These are phyloP conservation scores for Eurotiales sp. DNA, from an alignment of 2,329 filamentous ascomycete genomes.

Conservation along the genomic window DNA sequence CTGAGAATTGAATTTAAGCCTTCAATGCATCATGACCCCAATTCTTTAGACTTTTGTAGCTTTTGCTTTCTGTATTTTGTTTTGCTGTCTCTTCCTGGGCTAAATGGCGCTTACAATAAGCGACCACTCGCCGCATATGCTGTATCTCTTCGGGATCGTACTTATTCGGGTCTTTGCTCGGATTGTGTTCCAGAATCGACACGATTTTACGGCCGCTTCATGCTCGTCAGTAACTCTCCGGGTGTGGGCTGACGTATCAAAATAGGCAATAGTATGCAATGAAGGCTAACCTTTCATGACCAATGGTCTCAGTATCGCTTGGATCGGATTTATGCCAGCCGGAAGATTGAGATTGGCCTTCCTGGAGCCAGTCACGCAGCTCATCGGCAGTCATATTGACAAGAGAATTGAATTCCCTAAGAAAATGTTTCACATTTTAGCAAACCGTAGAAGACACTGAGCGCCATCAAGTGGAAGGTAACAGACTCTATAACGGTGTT, in stretches of 20 bases:
- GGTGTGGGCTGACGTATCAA: too few species aligned
- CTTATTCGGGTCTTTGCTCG: slow-evolving; percentile 3
- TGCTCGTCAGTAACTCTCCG: not conserved
- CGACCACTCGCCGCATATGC: slow-evolving; percentile 13
- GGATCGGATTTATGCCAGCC: slow-evolving; percentile 11
- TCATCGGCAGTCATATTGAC: slow-evolving; percentile 12
- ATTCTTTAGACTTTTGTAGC: slow-evolving; percentile 60
- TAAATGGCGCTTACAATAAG: slow-evolving; percentile 48
- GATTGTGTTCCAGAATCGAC: slow-evolving; percentile 11
- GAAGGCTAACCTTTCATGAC: slow-evolving; percentile 10
- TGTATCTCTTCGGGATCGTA: slow-evolving; percentile 10
- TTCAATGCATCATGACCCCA: slow-evolving; percentile 57
- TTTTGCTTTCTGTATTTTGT: slow-evolving; percentile 52
- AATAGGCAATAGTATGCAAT: too few species aligned
- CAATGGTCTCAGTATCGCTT: slow-evolving; percentile 10
- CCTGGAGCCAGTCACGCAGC: slow-evolving; percentile 11
- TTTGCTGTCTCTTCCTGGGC: slow-evolving; percentile 61
- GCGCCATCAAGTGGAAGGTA: too few species aligned
- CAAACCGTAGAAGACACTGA: too few species aligned
- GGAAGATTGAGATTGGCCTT: slow-evolving; percentile 1
- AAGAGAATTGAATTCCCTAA: slow-evolving; percentile 11
- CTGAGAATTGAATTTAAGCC: not conserved
- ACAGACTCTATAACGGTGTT: slow-evolving; percentile 10
- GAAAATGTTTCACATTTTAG: not conserved
- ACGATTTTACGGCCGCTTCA: slow-evolving; percentile 13